Conservation (phyloP, 2,329 filamentous ascomycete genomes). For the Lachnellula occidentalis region DNA sequence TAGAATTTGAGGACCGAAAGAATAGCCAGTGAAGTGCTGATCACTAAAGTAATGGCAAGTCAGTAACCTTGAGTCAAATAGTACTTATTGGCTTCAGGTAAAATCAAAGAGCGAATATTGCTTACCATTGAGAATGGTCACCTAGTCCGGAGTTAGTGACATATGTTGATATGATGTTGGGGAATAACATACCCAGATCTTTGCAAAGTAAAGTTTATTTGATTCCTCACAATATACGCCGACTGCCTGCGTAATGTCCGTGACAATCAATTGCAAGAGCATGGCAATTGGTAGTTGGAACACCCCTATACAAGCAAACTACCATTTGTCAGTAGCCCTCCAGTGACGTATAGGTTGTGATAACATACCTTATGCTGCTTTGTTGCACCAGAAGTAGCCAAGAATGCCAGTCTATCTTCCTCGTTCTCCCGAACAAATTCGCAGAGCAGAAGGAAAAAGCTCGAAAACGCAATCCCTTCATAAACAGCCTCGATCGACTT, state of each 20-base stretch:
- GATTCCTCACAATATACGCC: constrained; percentile 31
- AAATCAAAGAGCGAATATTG: no score
- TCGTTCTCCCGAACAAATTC: constrained; percentile 36
- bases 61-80: no score
- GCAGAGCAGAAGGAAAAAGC: constrained; percentile 41
- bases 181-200: constrained; percentile 31
- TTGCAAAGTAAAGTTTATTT: constrained; percentile 31
- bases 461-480: constrained; percentile 37
- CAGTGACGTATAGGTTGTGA: background rate
- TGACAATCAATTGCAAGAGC: constrained; percentile 25
- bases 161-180: background rate
- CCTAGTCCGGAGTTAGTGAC: background rate
- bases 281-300: constrained; percentile 38
- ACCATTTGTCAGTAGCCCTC: background rate
- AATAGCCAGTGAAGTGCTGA: constrained; percentile 12
- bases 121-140: constrained; percentile 4
- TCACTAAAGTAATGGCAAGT: no score
- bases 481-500: constrained; percentile 35
- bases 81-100: no score
- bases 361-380: constrained; percentile 19
- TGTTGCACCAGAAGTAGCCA: constrained; percentile 22
- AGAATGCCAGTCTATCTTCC: constrained; percentile 32
- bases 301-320: constrained; percentile 23
- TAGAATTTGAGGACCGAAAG: constrained; percentile 14
- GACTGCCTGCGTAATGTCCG: constrained; percentile 29